Evolutionary conservation across 192 early-diverging fungal genomes (phyloP).

Genomic region (Coemansia sp.): DNA sequence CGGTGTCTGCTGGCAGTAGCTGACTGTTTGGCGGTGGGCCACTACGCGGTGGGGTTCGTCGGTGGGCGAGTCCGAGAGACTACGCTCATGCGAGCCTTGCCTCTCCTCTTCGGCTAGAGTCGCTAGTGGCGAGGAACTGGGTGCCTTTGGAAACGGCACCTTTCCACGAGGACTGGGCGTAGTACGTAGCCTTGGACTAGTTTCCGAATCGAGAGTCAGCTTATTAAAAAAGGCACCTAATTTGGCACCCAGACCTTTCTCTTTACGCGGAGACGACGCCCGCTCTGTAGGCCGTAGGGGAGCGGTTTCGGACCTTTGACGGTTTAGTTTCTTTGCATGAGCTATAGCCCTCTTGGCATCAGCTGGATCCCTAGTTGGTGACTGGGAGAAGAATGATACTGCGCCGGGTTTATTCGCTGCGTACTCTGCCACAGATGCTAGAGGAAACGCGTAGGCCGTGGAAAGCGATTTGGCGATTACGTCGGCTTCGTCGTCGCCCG

Average conservation of each 20-base stretch:
- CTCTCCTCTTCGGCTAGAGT: conserved; percentile 5
- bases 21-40: conserved; percentile 45
- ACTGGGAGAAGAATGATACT: conserved; percentile 12
- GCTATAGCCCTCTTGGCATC: conserved; percentile 17
- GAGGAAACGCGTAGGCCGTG: conserved; percentile 7
- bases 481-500: conserved; percentile 26
- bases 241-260: conserved; percentile 48
- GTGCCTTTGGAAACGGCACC: conserved; percentile 21
- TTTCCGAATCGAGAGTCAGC: conserved; percentile 52
- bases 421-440: conserved; percentile 1
- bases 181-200: conserved; percentile 30
- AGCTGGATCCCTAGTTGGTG: conserved; percentile 17
- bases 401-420: conserved; percentile 13
- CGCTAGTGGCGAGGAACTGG: conserved; percentile 13
- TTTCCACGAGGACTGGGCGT: conserved; percentile 24
- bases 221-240: conserved; percentile 56
- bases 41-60: conserved; percentile 16
- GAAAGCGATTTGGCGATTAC: conserved; percentile 5
- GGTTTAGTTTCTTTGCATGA: conserved; percentile 38
- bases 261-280: conserved; percentile 37
- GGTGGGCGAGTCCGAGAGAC: conserved; percentile 42
- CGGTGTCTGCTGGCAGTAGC: conserved; percentile 40
- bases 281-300: conserved; percentile 42
- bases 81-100: conserved; percentile 39
- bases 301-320: conserved; percentile 56